These are phyloP conservation scores for Coccomyxa subellipsoidea DNA, from an alignment of 163 green algal species.

Conservation along the genomic window DNA sequence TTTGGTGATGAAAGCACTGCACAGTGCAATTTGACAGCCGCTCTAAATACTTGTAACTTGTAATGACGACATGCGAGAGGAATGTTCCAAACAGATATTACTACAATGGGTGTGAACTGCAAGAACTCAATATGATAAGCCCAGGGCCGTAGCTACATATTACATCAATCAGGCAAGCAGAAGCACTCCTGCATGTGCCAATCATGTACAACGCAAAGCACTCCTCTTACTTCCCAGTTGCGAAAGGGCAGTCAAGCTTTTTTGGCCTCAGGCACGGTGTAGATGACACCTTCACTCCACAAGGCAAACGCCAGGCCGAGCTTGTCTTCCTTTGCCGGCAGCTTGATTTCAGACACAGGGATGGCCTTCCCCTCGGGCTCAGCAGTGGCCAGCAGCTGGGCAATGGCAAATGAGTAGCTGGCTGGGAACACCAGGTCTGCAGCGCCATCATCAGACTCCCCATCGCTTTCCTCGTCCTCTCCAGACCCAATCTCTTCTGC, in stretches of 20 bases:
- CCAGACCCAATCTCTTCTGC: neutral
- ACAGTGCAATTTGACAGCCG: too few relatives aligned
- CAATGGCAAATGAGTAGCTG: constrained; percentile 27
- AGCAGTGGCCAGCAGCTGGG: constrained; percentile 30
- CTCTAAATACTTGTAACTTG: too few relatives aligned
- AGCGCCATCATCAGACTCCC: neutral
- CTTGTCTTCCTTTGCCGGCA: constrained; percentile 20
- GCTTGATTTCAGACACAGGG: constrained; percentile 4
- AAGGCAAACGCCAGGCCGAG: constrained; percentile 18
- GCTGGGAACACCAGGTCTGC: constrained; percentile 36
- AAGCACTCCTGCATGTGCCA: too few relatives aligned
- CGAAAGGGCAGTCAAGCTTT: neutral
- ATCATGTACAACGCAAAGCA: too few relatives aligned
- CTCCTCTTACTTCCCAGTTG: too few relatives aligned
- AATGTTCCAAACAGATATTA: too few relatives aligned
- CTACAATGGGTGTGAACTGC: too few relatives aligned
- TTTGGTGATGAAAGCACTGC: too few relatives aligned
- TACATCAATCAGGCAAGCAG: too few relatives aligned
- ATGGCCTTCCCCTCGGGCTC: neutral
- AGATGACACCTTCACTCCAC: constrained; percentile 22
- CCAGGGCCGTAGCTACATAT: too few relatives aligned
- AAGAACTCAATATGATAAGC: too few relatives aligned
- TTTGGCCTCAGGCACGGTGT: neutral
- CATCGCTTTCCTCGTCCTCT: neutral
- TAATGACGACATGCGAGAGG: too few relatives aligned